These are phyloP conservation scores for Hypoxylon crocopeplum DNA, from an alignment of 495 filamentous ascomycete species.

Conservation along the genomic window DNA sequence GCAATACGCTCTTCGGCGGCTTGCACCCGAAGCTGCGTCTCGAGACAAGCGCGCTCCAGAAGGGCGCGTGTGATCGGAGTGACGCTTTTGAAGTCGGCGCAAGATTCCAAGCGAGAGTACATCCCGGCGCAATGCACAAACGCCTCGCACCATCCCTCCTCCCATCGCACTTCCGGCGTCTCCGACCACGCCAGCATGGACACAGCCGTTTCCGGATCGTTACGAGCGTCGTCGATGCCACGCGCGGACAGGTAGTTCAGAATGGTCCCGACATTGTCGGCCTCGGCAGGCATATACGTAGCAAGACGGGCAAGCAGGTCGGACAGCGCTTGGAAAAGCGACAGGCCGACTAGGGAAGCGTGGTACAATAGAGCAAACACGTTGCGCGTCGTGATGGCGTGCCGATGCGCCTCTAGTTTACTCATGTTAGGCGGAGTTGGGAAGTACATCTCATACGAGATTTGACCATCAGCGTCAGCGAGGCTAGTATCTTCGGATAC, in stretches of 20 bases:
- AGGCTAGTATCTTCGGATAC: conserved; percentile 52
- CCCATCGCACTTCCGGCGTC: conserved; percentile 63
- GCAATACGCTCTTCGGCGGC: conserved; percentile 65
- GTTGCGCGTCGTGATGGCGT: conserved; percentile 68
- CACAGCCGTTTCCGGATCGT: conserved; percentile 66
- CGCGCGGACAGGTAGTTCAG: conserved; percentile 63
- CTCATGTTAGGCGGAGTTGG: conserved; percentile 54
- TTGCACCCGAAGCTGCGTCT: conserved; percentile 67
- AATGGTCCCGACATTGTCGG: conserved; percentile 57
- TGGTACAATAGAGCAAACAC: conserved; percentile 66
- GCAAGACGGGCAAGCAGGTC: conserved; percentile 64
- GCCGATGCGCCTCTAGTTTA: conserved; percentile 54
- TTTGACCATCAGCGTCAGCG: conserved; percentile 54
- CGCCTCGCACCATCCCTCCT: conserved; percentile 70
- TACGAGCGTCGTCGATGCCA: conserved; percentile 71
- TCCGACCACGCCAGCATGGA: conserved; percentile 71
- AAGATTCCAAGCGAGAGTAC: conserved; percentile 61
- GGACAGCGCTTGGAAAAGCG: conserved; percentile 62
- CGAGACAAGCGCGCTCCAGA: conserved; percentile 65
- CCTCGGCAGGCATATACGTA: conserved; percentile 56
- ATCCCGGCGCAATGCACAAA: conserved; percentile 73
- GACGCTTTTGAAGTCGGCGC: conserved; percentile 63
- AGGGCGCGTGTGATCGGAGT: conserved; percentile 69
- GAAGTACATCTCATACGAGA: conserved; percentile 67
- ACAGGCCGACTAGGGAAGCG: conserved; percentile 64